Evolutionary conservation across 306 rosid genomes (phyloP).

Genomic region (Gillenia trifoliata): DNA sequence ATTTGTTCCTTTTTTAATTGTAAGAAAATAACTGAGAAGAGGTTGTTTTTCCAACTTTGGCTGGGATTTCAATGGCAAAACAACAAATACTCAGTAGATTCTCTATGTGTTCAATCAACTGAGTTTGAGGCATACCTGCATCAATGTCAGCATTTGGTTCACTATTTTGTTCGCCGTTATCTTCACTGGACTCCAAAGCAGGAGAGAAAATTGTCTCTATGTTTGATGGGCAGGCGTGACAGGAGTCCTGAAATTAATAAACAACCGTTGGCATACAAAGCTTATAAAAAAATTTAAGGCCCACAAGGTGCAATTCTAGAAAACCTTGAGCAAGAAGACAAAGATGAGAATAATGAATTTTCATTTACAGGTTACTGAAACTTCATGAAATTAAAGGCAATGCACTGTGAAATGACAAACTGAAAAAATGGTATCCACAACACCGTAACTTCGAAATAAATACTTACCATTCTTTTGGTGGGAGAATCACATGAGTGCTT

Average conservation of each 20-base stretch:
- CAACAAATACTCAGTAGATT: background rate
- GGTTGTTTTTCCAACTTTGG: too few relatives aligned
- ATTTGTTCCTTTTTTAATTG: background rate
- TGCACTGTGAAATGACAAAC: slow-evolving; percentile 13
- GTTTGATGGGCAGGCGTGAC: slow-evolving; percentile 36
- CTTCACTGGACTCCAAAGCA: slow-evolving; percentile 54
- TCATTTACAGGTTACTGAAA: background rate
- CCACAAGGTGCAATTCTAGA: background rate
- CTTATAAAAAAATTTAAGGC: background rate
- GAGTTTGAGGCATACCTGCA: slow-evolving; percentile 40
- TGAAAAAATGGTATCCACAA: background rate
- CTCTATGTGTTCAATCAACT: background rate
- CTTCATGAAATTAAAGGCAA: background rate
- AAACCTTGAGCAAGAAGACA: background rate
- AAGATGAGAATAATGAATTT: background rate
- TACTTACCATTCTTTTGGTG: slow-evolving; percentile 44
- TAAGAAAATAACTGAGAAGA: background rate
- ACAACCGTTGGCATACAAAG: slow-evolving; percentile 6
- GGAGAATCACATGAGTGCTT: slow-evolving; percentile 39
- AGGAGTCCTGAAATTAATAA: slow-evolving; percentile 48
- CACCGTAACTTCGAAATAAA: background rate
- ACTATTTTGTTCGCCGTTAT: slow-evolving; percentile 32
- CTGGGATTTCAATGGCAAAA: too few relatives aligned
- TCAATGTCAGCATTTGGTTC: slow-evolving; percentile 42
- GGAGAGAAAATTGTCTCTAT: slow-evolving; percentile 76